Evolutionary conservation across 108 stramenopile genomes (phyloP).

Genomic region (Mayamaea pseudoterrestris): DNA sequence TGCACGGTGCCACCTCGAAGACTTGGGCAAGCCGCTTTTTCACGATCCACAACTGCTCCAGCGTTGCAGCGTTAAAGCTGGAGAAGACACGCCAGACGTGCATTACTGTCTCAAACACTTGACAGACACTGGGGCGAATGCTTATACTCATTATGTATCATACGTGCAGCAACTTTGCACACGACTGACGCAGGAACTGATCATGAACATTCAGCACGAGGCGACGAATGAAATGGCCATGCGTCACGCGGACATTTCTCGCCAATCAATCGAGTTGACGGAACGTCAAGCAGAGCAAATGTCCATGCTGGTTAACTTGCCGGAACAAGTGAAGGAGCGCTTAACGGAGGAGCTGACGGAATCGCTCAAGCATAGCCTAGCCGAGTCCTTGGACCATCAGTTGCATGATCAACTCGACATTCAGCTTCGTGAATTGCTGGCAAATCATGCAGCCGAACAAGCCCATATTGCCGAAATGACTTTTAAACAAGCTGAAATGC

Average conservation of each 20-base stretch:
- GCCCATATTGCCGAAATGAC: not conserved
- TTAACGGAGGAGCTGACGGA: not conserved
- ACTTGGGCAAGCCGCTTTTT: slow-evolving; percentile 11
- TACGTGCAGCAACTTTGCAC: slow-evolving; percentile 24
- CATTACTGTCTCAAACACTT: slow-evolving; percentile 16
- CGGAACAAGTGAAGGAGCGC: too few relatives aligned
- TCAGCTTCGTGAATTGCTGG: not conserved
- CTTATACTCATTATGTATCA: slow-evolving; percentile 24
- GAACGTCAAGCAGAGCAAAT: too few relatives aligned
- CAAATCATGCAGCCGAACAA: not conserved
- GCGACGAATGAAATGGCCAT: too few relatives aligned
- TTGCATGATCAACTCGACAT: not conserved
- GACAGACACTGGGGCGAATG: slow-evolving; percentile 11
- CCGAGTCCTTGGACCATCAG: not conserved
- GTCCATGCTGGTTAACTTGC: too few relatives aligned
- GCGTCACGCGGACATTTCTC: too few relatives aligned
- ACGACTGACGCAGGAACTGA: slow-evolving; percentile 16
- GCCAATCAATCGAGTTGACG: too few relatives aligned
- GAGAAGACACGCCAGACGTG: too few relatives aligned
- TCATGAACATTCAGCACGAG: slow-evolving; percentile 10
- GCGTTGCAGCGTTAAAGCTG: too few relatives aligned
- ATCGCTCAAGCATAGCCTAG: not conserved
- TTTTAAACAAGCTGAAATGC: not conserved
- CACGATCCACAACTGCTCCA: not conserved
- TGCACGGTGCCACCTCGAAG: slow-evolving; percentile 20